phyloP scores from a whole-genome alignment of 805 yeast genomes.

The Wickerhamomyces tratensis region DNA sequence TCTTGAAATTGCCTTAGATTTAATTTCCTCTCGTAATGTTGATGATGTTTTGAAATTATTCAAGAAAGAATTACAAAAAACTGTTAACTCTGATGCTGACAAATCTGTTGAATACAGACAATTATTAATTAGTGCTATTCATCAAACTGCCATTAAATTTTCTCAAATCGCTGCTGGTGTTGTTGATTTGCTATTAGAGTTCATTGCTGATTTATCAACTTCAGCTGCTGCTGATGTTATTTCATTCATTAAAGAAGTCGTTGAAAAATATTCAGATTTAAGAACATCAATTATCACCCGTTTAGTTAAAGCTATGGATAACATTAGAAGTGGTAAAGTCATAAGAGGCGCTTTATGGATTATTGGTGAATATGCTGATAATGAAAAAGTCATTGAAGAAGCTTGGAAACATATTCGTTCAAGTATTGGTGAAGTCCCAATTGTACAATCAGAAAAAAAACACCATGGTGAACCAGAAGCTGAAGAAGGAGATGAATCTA shows the following conservation, averaged over 20 bases:
- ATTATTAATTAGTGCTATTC: slow-evolving; percentile 78
- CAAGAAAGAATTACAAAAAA: slow-evolving; percentile 79
- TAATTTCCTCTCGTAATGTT: slow-evolving; percentile 81
- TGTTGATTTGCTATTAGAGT: slow-evolving; percentile 79
- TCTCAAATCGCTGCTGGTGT: slow-evolving; percentile 88
- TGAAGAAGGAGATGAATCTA: slow-evolving; percentile 17
- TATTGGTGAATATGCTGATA: slow-evolving; percentile 80
- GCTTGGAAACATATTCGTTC: slow-evolving; percentile 84
- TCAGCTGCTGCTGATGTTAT: slow-evolving; percentile 84
- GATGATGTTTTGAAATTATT: slow-evolving; percentile 88
- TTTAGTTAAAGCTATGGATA: slow-evolving; percentile 51
- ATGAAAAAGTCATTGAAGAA: slow-evolving; percentile 60
- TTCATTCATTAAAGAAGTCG: slow-evolving; percentile 87
- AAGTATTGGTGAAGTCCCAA: slow-evolving; percentile 87
- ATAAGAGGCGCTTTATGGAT: slow-evolving; percentile 94
- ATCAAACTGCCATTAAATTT: slow-evolving; percentile 78
- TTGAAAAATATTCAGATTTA: slow-evolving; percentile 81
- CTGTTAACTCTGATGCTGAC: slow-evolving; percentile 63
- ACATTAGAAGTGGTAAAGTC: slow-evolving; percentile 79
- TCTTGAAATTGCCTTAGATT: slow-evolving; percentile 68
- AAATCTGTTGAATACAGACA: slow-evolving; percentile 82
- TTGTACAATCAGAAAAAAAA: slow-evolving; percentile 62
- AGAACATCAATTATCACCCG: slow-evolving; percentile 55
- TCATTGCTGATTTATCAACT: slow-evolving; percentile 76
- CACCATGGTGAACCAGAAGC: slow-evolving; percentile 27